A percentile compares a stretch with the other conserved stretches of the same genome.
Evolutionary conservation across 1,284 basidiomycete genomes (phyloP).

Genomic region (Takashimella koratensis): DNA sequence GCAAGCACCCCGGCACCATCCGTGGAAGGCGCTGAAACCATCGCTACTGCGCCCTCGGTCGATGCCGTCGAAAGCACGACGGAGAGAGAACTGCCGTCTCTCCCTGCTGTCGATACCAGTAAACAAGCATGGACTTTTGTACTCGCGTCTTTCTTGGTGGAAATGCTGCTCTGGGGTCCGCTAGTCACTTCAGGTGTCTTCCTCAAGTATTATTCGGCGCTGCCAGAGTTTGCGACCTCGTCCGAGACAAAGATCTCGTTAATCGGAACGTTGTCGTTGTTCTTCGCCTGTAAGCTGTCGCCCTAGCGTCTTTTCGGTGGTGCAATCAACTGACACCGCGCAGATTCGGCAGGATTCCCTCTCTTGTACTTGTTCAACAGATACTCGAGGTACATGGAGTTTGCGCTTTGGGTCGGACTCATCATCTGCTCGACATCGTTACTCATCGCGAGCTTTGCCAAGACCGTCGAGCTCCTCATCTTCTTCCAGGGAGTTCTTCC

Average conservation of each 20-base stretch:
- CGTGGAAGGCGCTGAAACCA: no score
- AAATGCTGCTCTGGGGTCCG: conserved; percentile 23
- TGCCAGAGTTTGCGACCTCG: conserved; percentile 13
- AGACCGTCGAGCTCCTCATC: conserved; percentile 11
- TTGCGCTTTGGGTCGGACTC: conserved; percentile 19
- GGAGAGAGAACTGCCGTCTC: conserved; percentile 11
- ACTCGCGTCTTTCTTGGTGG: conserved; percentile 17
- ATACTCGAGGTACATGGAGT: conserved; percentile 17
- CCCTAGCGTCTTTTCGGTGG: no score
- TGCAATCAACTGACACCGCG: neutral
- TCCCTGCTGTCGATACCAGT: conserved; percentile 17
- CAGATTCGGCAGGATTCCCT: conserved; percentile 17
- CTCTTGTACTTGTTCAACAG: conserved; percentile 24
- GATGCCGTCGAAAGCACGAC: no score
- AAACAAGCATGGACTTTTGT: conserved; percentile 20
- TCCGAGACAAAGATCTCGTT: conserved; percentile 19
- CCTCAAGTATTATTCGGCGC: conserved; percentile 18
- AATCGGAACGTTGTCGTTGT: conserved; percentile 16
- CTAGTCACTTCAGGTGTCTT: conserved; percentile 20
- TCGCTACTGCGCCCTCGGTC: no score
- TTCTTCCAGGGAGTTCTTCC: conserved; percentile 21
- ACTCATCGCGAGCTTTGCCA: conserved; percentile 15
- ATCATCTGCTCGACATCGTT: conserved; percentile 12
- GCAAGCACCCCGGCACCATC: no score
- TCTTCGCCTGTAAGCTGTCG: conserved; percentile 15